These are phyloP conservation scores for Microsporum ferrugineum DNA, from an alignment of 2,329 filamentous ascomycete genomes.

Conservation along the genomic window DNA sequence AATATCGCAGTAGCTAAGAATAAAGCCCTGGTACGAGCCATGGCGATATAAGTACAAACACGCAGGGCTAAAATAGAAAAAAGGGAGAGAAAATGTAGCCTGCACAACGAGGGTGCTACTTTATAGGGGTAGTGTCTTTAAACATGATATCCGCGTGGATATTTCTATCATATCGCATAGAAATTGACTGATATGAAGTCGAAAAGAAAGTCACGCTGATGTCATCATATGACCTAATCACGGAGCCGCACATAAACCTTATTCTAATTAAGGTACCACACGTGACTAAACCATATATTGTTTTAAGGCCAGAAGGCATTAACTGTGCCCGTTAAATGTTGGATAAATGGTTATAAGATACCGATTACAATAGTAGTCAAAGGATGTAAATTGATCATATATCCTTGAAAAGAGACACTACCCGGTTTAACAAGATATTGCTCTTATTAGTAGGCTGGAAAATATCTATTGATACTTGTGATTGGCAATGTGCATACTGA, in stretches of 20 bases:
- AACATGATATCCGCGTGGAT: background rate
- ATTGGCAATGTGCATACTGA: background rate
- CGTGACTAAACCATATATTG: too few species aligned
- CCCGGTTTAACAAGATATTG: too few species aligned
- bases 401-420: too few species aligned
- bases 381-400: too few species aligned
- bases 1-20: background rate
- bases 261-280: background rate
- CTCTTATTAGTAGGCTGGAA: too few species aligned
- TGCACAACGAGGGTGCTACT: background rate
- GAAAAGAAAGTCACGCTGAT: background rate
- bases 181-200: background rate
- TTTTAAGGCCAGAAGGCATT: too few species aligned
- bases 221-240: background rate
- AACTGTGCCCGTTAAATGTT: too few species aligned
- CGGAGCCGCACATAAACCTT: conserved; percentile 2
- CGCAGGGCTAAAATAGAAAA: background rate
- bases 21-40: background rate
- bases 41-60: background rate
- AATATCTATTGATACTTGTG: background rate
- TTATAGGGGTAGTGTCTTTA: background rate
- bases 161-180: background rate
- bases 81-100: background rate
- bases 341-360: too few species aligned
- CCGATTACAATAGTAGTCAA: too few species aligned